Evolutionary conservation across 331 rosid genomes (phyloP), one percentile per base, ranked within the genome.

Genomic region (Pyracantha coccinea): DNA sequence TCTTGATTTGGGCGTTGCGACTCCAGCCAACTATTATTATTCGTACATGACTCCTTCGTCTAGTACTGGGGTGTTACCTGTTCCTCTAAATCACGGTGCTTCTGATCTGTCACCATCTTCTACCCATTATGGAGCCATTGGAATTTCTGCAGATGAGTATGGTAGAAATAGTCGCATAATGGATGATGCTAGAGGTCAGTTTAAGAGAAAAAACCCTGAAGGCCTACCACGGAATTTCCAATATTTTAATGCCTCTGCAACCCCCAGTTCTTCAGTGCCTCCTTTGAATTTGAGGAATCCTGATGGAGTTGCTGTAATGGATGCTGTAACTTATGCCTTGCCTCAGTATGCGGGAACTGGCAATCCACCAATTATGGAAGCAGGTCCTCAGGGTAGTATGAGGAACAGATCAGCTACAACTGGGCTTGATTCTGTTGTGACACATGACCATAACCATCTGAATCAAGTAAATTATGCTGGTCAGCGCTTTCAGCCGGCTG

Each of bases 111-210:
- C 86, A 76, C 83, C 94, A 8, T 86, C 94, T 74, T 82, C 95
- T 60, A 80, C 91, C 85, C 68, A 86, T 76, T 87, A 83, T 74
- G 90, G 86, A 24, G 77, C 79, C 25, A 45, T 87, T 55, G 89
- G 90, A 79, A 80, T 75, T 73, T 78, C 93, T 78, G 74, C 93
- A n/a, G 89, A 88, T 82, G 85, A 86, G 72, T 85, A 75, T 31
- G 92, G 89, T 55, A 87, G 94, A 83, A 86, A 81, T 81, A 54
- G 74, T 20, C 85, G 78, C 80, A 82, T 84, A 45, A 63, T 89
- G 63, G 96, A 94, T 73, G 96, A 92, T 74, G 88, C 77, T 41
- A 83, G 97, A 77, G 92, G 87, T 85, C 97, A 90, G 31, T 83
- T 78, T 85, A 95, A 95, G 88, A 89, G 92, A 84, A 95, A 95